A percentile compares a stretch with the other conserved stretches of the same genome.
These are phyloP conservation scores for Talaromyces sp. DNA, from an alignment of 2,329 filamentous ascomycete species.

Conservation along the genomic window DNA sequence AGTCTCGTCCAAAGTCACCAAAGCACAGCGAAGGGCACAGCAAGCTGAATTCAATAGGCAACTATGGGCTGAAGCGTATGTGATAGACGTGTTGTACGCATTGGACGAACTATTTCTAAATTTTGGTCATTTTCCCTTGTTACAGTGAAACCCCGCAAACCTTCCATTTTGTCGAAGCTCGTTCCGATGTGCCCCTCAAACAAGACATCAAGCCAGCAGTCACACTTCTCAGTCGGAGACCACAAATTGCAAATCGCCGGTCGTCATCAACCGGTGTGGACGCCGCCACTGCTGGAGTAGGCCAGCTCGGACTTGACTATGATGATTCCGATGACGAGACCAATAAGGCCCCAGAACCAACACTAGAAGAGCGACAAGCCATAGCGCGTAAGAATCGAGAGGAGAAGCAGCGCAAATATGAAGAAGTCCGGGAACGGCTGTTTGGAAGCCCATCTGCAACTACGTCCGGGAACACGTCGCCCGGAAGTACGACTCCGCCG, in stretches of 20 bases:
- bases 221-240: conserved; percentile 83
- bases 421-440: conserved; percentile 83
- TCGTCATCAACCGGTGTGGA: conserved; percentile 45
- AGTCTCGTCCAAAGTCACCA: conserved; percentile 61
- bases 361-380: conserved; percentile 74
- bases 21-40: conserved; percentile 74
- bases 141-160: conserved; percentile 72
- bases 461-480: conserved; percentile 61
- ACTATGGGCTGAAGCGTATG: conserved; percentile 85
- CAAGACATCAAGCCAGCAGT: conserved; percentile 78
- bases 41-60: conserved; percentile 83
- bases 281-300: conserved; percentile 46
- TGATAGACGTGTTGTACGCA: not conserved
- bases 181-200: conserved; percentile 64
- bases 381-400: conserved; percentile 79
- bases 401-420: conserved; percentile 87
- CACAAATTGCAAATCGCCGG: conserved; percentile 65
- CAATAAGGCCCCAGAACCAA: conserved; percentile 64
- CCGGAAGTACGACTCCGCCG: conserved; percentile 65
- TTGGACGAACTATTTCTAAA: not conserved
- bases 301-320: conserved; percentile 51
- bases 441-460: conserved; percentile 64
- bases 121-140: conserved; percentile 8
- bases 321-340: conserved; percentile 68
- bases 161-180: conserved; percentile 73